These are phyloP conservation scores for Cladophialophora chaetospira DNA, from an alignment of 2,329 filamentous ascomycete species.

Conservation along the genomic window DNA sequence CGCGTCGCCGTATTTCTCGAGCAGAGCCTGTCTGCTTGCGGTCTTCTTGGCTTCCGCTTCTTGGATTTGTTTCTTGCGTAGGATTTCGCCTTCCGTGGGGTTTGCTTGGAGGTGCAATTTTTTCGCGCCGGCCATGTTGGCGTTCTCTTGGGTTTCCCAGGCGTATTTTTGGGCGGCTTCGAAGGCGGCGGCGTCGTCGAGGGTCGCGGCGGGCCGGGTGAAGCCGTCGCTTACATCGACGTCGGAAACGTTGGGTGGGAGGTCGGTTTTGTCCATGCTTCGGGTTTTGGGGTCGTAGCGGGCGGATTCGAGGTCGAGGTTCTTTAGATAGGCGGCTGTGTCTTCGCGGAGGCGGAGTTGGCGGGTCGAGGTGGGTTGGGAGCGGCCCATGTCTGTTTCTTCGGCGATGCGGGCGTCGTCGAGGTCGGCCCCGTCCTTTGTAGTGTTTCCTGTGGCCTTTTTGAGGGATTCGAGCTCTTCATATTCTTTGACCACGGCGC, in stretches of 20 bases:
- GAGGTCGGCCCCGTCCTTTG: conserved; percentile 22
- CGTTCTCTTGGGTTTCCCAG: conserved; percentile 86
- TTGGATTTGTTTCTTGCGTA: conserved; percentile 75
- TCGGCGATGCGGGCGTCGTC: conserved; percentile 74
- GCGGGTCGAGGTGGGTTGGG: conserved; percentile 81
- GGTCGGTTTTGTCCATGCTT: conserved; percentile 75
- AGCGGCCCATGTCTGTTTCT: conserved; percentile 90
- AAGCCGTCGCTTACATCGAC: conserved; percentile 89
- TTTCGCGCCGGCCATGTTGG: conserved; percentile 53
- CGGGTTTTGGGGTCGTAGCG: conserved; percentile 98
- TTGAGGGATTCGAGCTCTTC: conserved; percentile 79
- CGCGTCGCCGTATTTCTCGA: conserved; percentile 79
- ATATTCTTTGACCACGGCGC: conserved; percentile 83
- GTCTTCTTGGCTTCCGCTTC: conserved; percentile 70
- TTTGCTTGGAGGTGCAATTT: conserved; percentile 92
- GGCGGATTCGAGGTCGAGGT: conserved; percentile 91
- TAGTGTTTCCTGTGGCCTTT: conserved; percentile 54
- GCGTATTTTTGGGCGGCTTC: conserved; percentile 86
- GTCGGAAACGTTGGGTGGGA: conserved; percentile 68
- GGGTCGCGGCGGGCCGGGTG: conserved; percentile 62
- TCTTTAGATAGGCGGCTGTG: conserved; percentile 93
- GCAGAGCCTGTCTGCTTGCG: conserved; percentile 68
- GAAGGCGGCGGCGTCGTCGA: conserved; percentile 87
- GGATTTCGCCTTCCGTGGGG: conserved; percentile 85
- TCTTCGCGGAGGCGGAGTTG: conserved; percentile 93